Base-by-base conservation (phyloP, 1,284 basidiomycete species). In the Boletus semigastroideus region DNA sequence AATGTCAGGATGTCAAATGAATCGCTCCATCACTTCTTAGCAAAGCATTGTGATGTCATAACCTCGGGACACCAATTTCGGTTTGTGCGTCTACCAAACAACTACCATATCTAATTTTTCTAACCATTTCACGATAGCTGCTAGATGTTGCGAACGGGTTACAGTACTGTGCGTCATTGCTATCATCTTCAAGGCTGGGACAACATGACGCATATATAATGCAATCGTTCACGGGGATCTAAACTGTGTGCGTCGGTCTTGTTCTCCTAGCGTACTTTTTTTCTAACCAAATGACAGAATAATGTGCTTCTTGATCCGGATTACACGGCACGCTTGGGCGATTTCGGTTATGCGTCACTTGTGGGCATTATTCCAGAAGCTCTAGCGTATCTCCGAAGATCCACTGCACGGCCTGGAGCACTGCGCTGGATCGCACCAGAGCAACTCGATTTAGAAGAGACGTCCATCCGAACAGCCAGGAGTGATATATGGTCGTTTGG, bases 1-100 rank as follows among this genome's bases (percentile, higher is more conserved):
- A 4, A 47, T 45, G 30, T 55, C 59, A 0, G 61, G 61, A 59
- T 62, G 52, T 43, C 36, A 1, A 60, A 62, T 19, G 61, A 34
- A 2, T 48, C 49, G 2, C 42, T 63, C 8, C 41, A 51, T 1
- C 4, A 13, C 2, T 59, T 54, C 31, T n/a, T 65, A n/a, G 10
- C 25, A 4, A 46, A 42, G n/a, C 12, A 51, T 17, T 25, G 50
- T 7, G 3, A n/a, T 2, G 33, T 25, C 1, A 17, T 67, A 1
- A 4, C n/a, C 4, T 14, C 41, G 1, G 14, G 2, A 3, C 51
- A 55, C 27, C 38, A 49, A 19, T 48, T 64, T 1, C 33, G 25
- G 5, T 5, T 62, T 13, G 63, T 66, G 20, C 9, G 55, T 44
- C 10, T 10, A 2, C 4, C 19, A 0, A 4, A 27, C 2, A 12